A percentile compares a stretch with the other conserved stretches of the same genome.
phyloP scores from a whole-genome alignment of 2,329 filamentous ascomycete species.

The Samsoniella hepiali region DNA sequence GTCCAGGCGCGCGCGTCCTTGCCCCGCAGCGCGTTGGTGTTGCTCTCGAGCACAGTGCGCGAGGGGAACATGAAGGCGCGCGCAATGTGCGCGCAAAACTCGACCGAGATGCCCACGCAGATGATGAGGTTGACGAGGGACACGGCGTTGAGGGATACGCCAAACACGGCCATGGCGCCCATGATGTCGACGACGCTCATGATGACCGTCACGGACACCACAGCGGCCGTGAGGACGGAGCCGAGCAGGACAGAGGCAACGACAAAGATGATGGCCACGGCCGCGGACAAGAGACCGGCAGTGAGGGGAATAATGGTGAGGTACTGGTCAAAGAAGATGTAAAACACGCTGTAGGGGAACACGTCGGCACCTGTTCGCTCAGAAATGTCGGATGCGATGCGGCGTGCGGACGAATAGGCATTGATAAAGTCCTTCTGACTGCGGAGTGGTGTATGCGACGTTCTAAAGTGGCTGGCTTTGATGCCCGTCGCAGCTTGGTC shows the following conservation, averaged over 20 bases:
- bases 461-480: slow-evolving; percentile 85
- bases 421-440: slow-evolving; percentile 91
- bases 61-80: slow-evolving; percentile 94
- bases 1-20: slow-evolving; percentile 88
- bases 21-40: slow-evolving; percentile 73
- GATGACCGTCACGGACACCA: slow-evolving; percentile 80
- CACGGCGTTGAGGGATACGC: slow-evolving; percentile 90
- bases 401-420: slow-evolving; percentile 82
- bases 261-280: slow-evolving; percentile 79
- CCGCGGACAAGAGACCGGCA: slow-evolving; percentile 73
- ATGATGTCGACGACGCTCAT: slow-evolving; percentile 96
- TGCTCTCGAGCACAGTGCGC: slow-evolving; percentile 71
- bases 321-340: slow-evolving; percentile 99
- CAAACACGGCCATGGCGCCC: slow-evolving; percentile 85
- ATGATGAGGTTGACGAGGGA: slow-evolving; percentile 96
- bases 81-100: slow-evolving; percentile 96
- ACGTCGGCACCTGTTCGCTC: slow-evolving; percentile 71
- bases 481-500: slow-evolving; percentile 65
- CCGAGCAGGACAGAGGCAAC: slow-evolving; percentile 80
- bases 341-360: slow-evolving; percentile 96
- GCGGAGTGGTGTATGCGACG: slow-evolving; percentile 79
- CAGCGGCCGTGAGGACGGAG: slow-evolving; percentile 73
- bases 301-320: slow-evolving; percentile 78
- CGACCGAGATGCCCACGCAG: slow-evolving; percentile 91
- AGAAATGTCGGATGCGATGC: slow-evolving; percentile 76